Base-by-base conservation (phyloP, 2,329 filamentous ascomycete species). In the Verticillium nubilum region DNA sequence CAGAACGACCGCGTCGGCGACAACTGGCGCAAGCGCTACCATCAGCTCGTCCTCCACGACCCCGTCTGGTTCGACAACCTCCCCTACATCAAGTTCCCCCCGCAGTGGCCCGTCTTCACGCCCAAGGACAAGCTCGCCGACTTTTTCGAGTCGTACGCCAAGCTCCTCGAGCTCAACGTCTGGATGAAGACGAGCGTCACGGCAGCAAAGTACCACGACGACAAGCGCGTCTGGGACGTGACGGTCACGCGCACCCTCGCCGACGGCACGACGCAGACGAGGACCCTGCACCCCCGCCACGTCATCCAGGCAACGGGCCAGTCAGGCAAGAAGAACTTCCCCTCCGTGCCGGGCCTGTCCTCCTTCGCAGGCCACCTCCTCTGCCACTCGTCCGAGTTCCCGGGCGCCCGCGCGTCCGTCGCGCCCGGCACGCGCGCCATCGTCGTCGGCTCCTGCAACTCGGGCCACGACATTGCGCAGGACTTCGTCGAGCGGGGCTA, bases 391-490 rank as follows among this genome's bases (percentile, higher is more conserved):
- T 82, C 84, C 0, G 78, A 85, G 5, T 87, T 87, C 62, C 70
- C 75, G 0, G 85, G 85, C 1, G 84, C 85, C 0, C 69, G 71
- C 2, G 69, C 76, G 0, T 68, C 76, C 1, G 72, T 75, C 4
- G n/a, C 17, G 10, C 70, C 76, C 25, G 81, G 81, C 1, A 87
- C 85, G 68, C 87, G 83, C 63, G 87, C 84, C 0, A 73, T 90
- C 1, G 82, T 91, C 0, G 78, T 91, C 0, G 88, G 88, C 1
- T 86, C 83, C 1, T 88, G 87, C 71, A 90, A 90, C 70, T 89
- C 85, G 0, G 85, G 79, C 6, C 86, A 89, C 63, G 88, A 90
- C 63, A 90, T 90, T 59, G 83, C 86, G 0, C 86, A 90, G 59
- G 86, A 90, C 62, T 89, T 81, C 65, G 78, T 82, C 35, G 86